A percentile compares a stretch with the other conserved stretches of the same genome.
Conservation (phyloP, 441 rosid genomes). For the Viola pubescens region DNA sequence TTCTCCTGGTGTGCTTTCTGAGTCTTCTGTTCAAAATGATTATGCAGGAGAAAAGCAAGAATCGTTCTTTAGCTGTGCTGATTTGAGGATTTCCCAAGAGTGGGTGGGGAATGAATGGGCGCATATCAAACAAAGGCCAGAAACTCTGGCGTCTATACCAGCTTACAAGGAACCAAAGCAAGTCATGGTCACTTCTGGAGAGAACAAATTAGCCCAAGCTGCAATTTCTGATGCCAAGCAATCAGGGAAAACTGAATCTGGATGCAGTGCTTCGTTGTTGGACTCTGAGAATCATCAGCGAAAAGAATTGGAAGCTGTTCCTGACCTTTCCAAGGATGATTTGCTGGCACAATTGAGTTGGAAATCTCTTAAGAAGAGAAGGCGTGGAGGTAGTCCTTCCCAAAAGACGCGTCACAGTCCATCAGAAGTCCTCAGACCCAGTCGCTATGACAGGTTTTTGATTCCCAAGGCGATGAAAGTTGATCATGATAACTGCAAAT, state of each 20-base stretch:
- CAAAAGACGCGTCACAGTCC: slow-evolving; percentile 23
- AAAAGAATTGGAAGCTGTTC: slow-evolving; percentile 20
- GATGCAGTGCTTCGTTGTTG: slow-evolving; percentile 14
- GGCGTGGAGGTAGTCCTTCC: slow-evolving; percentile 27
- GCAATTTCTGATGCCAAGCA: slow-evolving; percentile 10
- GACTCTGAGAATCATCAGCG: slow-evolving; percentile 21
- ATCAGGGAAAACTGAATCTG: slow-evolving; percentile 18
- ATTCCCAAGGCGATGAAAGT: slow-evolving; percentile 31
- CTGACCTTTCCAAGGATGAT: slow-evolving; percentile 51
- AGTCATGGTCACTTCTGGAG: slow-evolving; percentile 16
- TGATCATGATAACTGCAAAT: slow-evolving; percentile 65
- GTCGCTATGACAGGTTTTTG: slow-evolving; percentile 19
- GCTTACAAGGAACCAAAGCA: slow-evolving; percentile 23
- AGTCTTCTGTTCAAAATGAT: too few species aligned
- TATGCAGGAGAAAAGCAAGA: slow-evolving; percentile 55
- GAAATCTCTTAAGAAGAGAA: slow-evolving; percentile 55
- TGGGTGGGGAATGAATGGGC: slow-evolving; percentile 62
- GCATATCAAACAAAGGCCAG: slow-evolving; percentile 31
- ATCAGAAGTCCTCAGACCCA: slow-evolving; percentile 7
- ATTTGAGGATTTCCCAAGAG: slow-evolving; percentile 58
- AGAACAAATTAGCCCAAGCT: slow-evolving; percentile 16
- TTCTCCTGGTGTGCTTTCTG: neutral
- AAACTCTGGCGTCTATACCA: slow-evolving; percentile 28
- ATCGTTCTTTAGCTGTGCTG: slow-evolving; percentile 29
- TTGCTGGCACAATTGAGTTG: slow-evolving; percentile 49